A percentile compares a stretch with the other conserved stretches of the same genome.
Conservation (phyloP, 768 basidiomycete genomes). For the Lyophyllum semitale region DNA sequence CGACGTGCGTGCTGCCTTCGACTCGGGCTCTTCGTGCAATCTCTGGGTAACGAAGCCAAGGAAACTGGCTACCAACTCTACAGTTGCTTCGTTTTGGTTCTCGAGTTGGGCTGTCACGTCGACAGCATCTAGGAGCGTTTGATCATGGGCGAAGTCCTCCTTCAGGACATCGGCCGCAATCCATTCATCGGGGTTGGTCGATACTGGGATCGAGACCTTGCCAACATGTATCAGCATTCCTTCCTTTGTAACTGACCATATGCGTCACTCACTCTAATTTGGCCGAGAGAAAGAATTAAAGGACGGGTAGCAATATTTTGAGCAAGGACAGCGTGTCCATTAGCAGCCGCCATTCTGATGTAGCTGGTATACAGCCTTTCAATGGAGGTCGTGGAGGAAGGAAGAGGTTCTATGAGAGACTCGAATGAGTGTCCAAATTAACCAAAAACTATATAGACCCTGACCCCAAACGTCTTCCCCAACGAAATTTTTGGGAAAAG, state of each 20-base stretch:
- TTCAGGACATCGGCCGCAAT: slow-evolving; percentile 89
- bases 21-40: slow-evolving; percentile 56
- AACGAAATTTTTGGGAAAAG: slow-evolving; percentile 37
- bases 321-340: slow-evolving; percentile 35
- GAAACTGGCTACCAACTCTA: slow-evolving; percentile 84
- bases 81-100: slow-evolving; percentile 60
- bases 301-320: slow-evolving; percentile 48
- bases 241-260: slow-evolving; percentile 8
- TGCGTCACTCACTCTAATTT: slow-evolving; percentile 50
- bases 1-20: slow-evolving; percentile 52
- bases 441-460: slow-evolving; percentile 37
- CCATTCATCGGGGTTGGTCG: slow-evolving; percentile 83
- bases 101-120: slow-evolving; percentile 55
- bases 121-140: slow-evolving; percentile 57
- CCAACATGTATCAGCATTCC: slow-evolving; percentile 9
- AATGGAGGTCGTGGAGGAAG: slow-evolving; percentile 18
- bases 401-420: slow-evolving; percentile 20
- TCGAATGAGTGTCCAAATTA: slow-evolving; percentile 25
- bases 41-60: slow-evolving; percentile 73
- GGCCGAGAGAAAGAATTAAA: slow-evolving; percentile 46
- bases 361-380: slow-evolving; percentile 20
- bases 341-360: slow-evolving; percentile 39
- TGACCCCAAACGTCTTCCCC: slow-evolving; percentile 48
- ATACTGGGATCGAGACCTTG: slow-evolving; percentile 86
- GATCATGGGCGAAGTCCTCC: slow-evolving; percentile 80